Base-by-base conservation (phyloP, 371 early-diverging fungal species). In the Parasitella parasitica region DNA sequence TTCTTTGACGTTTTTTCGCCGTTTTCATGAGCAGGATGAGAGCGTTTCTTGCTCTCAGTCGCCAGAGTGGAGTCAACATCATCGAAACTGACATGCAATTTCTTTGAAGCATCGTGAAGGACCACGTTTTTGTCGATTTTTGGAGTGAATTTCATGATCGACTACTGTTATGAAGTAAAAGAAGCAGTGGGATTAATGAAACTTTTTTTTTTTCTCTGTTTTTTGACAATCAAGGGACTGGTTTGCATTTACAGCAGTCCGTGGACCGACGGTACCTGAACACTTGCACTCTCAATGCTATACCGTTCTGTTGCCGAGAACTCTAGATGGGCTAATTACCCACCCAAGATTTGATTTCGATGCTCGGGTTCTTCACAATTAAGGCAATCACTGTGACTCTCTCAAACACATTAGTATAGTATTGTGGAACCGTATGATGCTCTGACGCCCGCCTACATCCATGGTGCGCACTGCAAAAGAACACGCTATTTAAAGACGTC, bases 21-120 rank as follows among this genome's bases (percentile, higher is more conserved):
- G 5, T 41, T 28, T 18, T 63, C 66, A 18, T 54, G 38, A 12
- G 53, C 61, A 32, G 58, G 53, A 15, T 46, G 51, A 18, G 58
- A 32, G 27, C 63, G 27, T 48, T 67, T 67, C 50, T 63, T 66
- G 7, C 18, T n/a, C 38, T 48, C 22, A 3, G 20, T 46, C 12
- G 54, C 49, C 8, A 30, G 37, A 5, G 50, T 54, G 8, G 57
- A 51, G 8, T 70, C 66, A 7, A 46, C 20, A 12, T 46, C 24
- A 38, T 72, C 76, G 53, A 80, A 80, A 7, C 66, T 75, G 27
- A 80, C 66, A 51, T 80, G 80, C 6, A 65, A 13, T 49, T 80
- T 80, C 20, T 62, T 68, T 1, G 69, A 37, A 2, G 63, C 50
- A 49, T 77, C 76, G 30, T 71, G 63, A 3, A 70, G 52, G 24